Evolutionary conservation across 139 green algal species (phyloP), one percentile per base, ranked within the genome.

Genomic region (Ettlia oleoabundans): DNA sequence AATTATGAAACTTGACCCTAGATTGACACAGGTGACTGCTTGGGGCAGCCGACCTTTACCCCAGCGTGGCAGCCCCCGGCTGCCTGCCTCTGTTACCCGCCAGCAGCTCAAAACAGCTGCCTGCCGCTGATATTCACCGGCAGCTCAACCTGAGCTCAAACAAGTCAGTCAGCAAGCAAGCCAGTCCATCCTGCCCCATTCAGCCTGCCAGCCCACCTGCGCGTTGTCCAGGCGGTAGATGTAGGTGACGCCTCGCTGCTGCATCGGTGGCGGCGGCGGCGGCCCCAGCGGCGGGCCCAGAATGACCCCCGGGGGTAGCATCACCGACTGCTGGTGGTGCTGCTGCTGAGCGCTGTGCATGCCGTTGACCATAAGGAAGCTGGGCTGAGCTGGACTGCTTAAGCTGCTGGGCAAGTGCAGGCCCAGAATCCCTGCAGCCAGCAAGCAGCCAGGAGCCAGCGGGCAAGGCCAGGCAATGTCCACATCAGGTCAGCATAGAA

Each of bases 141-240:
- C n/a, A 15, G 47, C 47, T 58, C 47, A 58, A 10, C 10, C 47
- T 58, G 47, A 24, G 47, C 13, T 15, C 10, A 58, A 10, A 71
- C 9, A 9, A 41, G 64, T 41, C 33, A 47, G 30, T 9, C 64
- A 71, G 8, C n/a, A 13, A 47, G 64, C 6, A n/a, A 71, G n/a
- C 7, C 10, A 18, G 64, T n/a, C 9, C 33, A n/a, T n/a, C n/a
- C n/a, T n/a, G n/a, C n/a, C n/a, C n/a, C n/a, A n/a, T n/a, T n/a
- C n/a, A n/a, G n/a, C n/a, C n/a, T 30, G 24, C 47, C 37, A 24
- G 28, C 71, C 13, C 52, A 80, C 73, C 53, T 80, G 82, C 18
- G 55, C 35, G 37, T 84, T 80, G 72, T 55, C 53, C 65, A 87
- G 53, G 41, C 55, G 52, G 67, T 87, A 87, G 15, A 41, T 6